Evolutionary conservation across 2,329 filamentous ascomycete genomes (phyloP), one percentile per base, ranked within the genome.

Genomic region (Elsinoe arachidis): DNA sequence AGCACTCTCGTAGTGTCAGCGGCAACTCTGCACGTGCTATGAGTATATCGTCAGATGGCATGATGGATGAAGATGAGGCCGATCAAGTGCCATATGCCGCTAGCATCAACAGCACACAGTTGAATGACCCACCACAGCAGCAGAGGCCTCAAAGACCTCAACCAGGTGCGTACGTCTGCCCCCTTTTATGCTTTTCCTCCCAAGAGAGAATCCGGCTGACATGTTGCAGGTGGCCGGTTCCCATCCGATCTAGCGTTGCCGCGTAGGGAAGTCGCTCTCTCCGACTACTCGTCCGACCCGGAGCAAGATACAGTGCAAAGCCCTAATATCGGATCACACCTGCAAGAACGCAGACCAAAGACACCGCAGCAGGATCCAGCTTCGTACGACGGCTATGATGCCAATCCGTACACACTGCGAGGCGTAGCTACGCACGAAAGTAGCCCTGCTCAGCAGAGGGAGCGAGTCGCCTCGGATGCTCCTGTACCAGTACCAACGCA

Each of bases 171-270:
- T 70, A 69, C 68, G 68, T 69, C 64, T 65, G 66, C 60, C 63
- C 66, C 67, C 61, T 69, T 67, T 63, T 38, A 57, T 61, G 46
- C 57, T 63, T 55, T 60, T 62, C 57, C 54, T 54, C 58, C 34
- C 44, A 30, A 19, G 30, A 17, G 43, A 3, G 14, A 34, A 10
- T 55, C 57, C 46, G 59, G 44, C 43, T 37, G 23, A 38, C 52
- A 35, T 26, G 52, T 34, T 44, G 11, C 37, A 70, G 68, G 68
- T 62, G 70, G 92, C 78, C 85, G 91, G 73, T 99, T 99, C 77
- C 92, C 92, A 75, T 95, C 88, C 75, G 91, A 96, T 78, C 78
- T 97, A 66, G 84, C 90, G 76, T 81, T 95, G 71, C 87, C 90
- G 72, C 85, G 88, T 77, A 85, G 58, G 12, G 63, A 61, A 7